phyloP scores from a whole-genome alignment of 202 grass and related monocot species.

The Zizania palustris region DNA sequence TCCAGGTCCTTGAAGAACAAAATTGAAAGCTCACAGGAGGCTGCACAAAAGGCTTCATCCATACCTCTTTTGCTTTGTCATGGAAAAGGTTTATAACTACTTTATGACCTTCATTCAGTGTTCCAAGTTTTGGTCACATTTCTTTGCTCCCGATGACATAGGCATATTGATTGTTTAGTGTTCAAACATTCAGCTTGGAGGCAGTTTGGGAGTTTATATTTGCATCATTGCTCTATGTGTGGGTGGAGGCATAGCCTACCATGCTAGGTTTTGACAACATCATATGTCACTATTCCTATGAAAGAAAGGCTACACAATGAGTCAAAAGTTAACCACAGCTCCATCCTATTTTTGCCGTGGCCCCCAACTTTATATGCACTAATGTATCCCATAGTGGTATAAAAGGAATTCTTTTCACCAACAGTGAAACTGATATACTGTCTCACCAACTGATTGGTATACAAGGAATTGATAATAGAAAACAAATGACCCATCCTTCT shows the following conservation, averaged over 20 bases:
- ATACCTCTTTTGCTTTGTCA: slow-evolving; percentile 94
- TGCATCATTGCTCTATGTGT: background rate
- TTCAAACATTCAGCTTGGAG: slow-evolving; percentile 13
- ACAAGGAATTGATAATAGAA: too few relatives aligned
- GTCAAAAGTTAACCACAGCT: background rate
- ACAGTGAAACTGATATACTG: background rate
- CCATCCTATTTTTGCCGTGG: too few relatives aligned
- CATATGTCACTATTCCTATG: background rate
- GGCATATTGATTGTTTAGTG: background rate
- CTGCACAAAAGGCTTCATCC: slow-evolving; percentile 72
- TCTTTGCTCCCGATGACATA: slow-evolving; percentile 17
- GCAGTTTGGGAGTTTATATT: background rate
- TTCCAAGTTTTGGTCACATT: background rate
- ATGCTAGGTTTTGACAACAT: background rate
- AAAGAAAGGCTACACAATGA: background rate
- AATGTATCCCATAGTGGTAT: background rate
- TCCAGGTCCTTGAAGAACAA: slow-evolving; percentile 83
- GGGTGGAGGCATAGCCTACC: background rate
- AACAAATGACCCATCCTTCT: background rate
- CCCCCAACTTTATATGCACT: background rate
- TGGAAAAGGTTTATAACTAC: slow-evolving; percentile 72
- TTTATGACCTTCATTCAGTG: background rate
- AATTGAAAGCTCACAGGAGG: slow-evolving; percentile 82
- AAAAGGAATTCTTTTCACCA: background rate
- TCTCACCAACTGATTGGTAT: too few relatives aligned